These are phyloP conservation scores for Termitomyces sp. DNA, from an alignment of 768 basidiomycete species.

Conservation along the genomic window DNA sequence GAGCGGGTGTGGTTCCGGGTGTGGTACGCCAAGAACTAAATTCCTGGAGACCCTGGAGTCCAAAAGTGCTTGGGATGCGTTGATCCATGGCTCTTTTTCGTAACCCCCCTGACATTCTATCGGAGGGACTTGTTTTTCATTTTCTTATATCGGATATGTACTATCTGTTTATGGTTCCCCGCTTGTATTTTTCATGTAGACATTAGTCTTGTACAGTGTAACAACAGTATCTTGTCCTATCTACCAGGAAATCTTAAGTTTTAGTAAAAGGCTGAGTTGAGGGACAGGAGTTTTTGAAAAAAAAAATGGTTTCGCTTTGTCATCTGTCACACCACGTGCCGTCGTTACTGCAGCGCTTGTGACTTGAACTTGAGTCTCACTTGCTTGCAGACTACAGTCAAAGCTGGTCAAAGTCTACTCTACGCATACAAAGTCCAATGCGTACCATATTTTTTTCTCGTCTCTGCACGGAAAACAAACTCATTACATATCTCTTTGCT, in stretches of 20 bases:
- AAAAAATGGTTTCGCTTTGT: too few relatives aligned
- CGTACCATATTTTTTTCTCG: too few relatives aligned
- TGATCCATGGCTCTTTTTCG: constrained; percentile 67
- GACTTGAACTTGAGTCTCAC: too few relatives aligned
- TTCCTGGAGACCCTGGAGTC: constrained; percentile 56
- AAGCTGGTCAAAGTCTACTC: too few relatives aligned
- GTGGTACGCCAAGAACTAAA: constrained; percentile 37
- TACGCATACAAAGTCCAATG: too few relatives aligned
- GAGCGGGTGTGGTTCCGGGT: constrained; percentile 14
- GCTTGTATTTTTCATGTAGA: background rate
- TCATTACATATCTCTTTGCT: too few relatives aligned
- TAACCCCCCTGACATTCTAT: constrained; percentile 22
- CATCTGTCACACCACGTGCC: background rate
- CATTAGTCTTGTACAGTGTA: background rate
- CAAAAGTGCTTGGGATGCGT: constrained; percentile 64
- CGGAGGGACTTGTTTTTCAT: background rate
- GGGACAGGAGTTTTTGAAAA: too few relatives aligned
- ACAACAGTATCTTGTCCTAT: background rate
- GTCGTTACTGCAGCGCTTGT: too few relatives aligned
- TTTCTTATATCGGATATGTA: constrained; percentile 3
- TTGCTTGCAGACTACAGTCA: too few relatives aligned
- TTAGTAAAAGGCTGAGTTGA: too few relatives aligned
- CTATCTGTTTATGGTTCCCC: background rate
- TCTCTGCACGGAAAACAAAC: too few relatives aligned
- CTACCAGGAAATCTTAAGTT: too few relatives aligned